These are phyloP conservation scores for Lachancea mirantina DNA, from an alignment of 805 yeast genomes.

Conservation along the genomic window DNA sequence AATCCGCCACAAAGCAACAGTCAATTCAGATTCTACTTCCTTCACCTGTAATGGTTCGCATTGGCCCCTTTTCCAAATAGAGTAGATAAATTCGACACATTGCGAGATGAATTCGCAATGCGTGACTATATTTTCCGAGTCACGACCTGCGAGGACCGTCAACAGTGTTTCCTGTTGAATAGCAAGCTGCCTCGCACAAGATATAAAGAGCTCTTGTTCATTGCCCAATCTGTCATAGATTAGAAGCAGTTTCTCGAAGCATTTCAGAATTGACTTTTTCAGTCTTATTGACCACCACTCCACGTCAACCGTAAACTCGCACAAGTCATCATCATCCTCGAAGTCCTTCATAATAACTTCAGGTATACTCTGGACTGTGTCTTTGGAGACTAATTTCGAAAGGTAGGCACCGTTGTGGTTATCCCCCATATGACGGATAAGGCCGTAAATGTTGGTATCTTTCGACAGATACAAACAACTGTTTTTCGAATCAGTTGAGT, in stretches of 20 bases:
- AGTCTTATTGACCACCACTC: slow-evolving; percentile 27
- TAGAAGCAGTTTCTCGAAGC: slow-evolving; percentile 40
- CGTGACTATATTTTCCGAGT: slow-evolving; percentile 5
- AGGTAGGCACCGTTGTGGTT: slow-evolving; percentile 20
- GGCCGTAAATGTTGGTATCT: slow-evolving; percentile 13
- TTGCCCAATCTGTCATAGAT: slow-evolving; percentile 15
- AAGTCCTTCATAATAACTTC: slow-evolving; percentile 25
- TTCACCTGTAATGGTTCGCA: slow-evolving; percentile 21
- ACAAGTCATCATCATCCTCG: slow-evolving; percentile 7
- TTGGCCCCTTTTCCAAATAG: slow-evolving; percentile 7
- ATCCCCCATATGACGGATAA: slow-evolving; percentile 25
- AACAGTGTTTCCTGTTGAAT: slow-evolving; percentile 16
- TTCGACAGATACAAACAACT: slow-evolving; percentile 1
- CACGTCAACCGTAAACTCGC: slow-evolving; percentile 8
- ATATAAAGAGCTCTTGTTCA: slow-evolving; percentile 20
- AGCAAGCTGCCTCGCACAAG: slow-evolving; percentile 25
- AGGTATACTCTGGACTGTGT: slow-evolving; percentile 19
- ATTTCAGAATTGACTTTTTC: slow-evolving; percentile 38
- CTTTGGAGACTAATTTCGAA: slow-evolving; percentile 16
- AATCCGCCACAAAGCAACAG: slow-evolving; percentile 45
- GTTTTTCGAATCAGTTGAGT: background rate
- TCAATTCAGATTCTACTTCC: slow-evolving; percentile 37
- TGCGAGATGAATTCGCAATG: slow-evolving; percentile 5
- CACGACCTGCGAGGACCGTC: slow-evolving; percentile 8
- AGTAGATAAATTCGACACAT: slow-evolving; percentile 7